Base-by-base conservation (phyloP, 2,329 filamentous ascomycete genomes). In the Colletotrichum coccodes region DNA sequence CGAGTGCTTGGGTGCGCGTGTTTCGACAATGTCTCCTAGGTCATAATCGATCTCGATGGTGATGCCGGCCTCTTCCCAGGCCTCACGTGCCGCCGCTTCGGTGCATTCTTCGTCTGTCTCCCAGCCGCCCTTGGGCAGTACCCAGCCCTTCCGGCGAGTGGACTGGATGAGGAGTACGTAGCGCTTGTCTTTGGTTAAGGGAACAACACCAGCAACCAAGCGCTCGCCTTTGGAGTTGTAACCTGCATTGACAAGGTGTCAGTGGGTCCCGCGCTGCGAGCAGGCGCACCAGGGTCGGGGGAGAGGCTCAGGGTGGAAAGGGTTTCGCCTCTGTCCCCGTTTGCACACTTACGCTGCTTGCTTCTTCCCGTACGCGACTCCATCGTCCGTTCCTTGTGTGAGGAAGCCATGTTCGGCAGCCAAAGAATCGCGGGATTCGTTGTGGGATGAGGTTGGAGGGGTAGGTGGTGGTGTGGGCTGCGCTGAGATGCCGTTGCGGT, bases 21-120 rank as follows among this genome's bases (percentile, higher is more conserved):
- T 92, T 82, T 99, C 96, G 62, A 91, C 84, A 74, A 99, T 97
- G 72, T 92, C 88, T 72, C 95, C 95, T 58, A 99, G 87, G 79
- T 97, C 94, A 78, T 91, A 92, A 75, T 92, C 91, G 79, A 98
- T 91, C 68, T 89, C 91, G 80, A 95, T 93, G 75, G 92, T 86
- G 76, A 98, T 97, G 76, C 96, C 96, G 47, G 95, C 96, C 83
- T 98, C 96, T 84, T 98, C 96, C 96, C 96, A 98, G 70, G 96
- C 96, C 81, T 99, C 96, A 73, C 96, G 85, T 85, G 92, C 82
- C 64, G 96, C 96, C 65, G 96, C 70, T 79, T 95, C 89, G 71
- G 92, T 90, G 71, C 93, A 96, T 71, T 91, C 89, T 83, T 99
- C 96, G 81, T 99, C 96, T 38, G 90, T 92, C 81, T 99, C 96